A percentile compares a stretch with the other conserved stretches of the same genome.
Conservation (phyloP, 768 basidiomycete genomes). For the Floccularia luteovirens region DNA sequence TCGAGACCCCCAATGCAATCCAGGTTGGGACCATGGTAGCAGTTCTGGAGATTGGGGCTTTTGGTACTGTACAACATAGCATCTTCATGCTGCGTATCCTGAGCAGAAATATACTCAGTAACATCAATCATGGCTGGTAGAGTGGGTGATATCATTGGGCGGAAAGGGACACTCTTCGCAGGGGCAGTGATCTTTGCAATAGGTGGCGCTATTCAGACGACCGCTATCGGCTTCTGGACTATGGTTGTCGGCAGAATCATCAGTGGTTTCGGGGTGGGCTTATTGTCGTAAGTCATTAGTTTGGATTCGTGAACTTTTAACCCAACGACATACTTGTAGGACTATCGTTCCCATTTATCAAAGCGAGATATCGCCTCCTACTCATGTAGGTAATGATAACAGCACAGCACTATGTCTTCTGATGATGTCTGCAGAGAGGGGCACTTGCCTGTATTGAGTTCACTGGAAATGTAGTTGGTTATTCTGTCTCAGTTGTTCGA, state of each 20-base stretch:
- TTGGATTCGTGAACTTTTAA: background rate
- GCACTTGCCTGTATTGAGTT: conserved; percentile 88
- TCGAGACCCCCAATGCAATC: conserved; percentile 59
- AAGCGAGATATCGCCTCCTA: conserved; percentile 85
- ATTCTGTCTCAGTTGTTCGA: conserved; percentile 75
- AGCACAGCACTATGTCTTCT: conserved; percentile 2
- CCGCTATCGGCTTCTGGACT: conserved; percentile 55
- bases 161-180: conserved; percentile 64
- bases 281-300: conserved; percentile 51
- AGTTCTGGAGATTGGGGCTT: conserved; percentile 83
- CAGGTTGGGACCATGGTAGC: conserved; percentile 84
- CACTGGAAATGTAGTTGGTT: conserved; percentile 81
- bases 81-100: background rate
- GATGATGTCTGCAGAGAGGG: conserved; percentile 46
- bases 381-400: conserved; percentile 45
- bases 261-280: conserved; percentile 73
- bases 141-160: conserved; percentile 72
- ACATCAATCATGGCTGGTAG: conserved; percentile 75
- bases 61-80: conserved; percentile 40
- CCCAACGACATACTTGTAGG: conserved; percentile 22
- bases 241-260: conserved; percentile 74
- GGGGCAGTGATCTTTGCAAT: conserved; percentile 73
- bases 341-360: conserved; percentile 87
- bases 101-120: conserved; percentile 33
- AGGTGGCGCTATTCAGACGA: conserved; percentile 71